These are phyloP conservation scores for Vanrija sp. DNA, from an alignment of 1,284 basidiomycete species.

Conservation along the genomic window DNA sequence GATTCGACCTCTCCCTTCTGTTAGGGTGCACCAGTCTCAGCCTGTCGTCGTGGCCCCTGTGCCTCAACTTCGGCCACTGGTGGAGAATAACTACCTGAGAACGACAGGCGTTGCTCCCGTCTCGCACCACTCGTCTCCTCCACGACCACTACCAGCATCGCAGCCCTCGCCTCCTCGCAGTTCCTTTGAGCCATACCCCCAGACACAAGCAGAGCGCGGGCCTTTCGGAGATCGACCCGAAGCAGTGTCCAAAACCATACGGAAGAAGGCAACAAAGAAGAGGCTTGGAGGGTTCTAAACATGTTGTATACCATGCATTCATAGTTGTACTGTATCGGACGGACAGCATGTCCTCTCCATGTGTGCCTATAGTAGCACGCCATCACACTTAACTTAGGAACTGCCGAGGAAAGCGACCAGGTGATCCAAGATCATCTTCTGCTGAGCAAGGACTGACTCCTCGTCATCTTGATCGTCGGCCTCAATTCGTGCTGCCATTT, in stretches of 20 bases:
- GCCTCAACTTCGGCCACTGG: too few relatives aligned
- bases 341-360: background rate
- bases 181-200: background rate
- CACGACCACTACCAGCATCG: background rate
- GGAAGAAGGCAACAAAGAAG: conserved; percentile 32
- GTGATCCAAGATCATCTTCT: conserved; percentile 29
- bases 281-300: conserved; percentile 37
- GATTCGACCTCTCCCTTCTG: too few relatives aligned
- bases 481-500: conserved; percentile 31
- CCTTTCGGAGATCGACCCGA: conserved; percentile 26
- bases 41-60: too few relatives aligned
- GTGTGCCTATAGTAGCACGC: too few relatives aligned
- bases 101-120: too few relatives aligned
- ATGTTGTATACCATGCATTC: background rate
- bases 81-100: too few relatives aligned
- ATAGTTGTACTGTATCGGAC: background rate
- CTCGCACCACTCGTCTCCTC: too few relatives aligned
- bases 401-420: conserved; percentile 25
- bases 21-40: too few relatives aligned
- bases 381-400: background rate
- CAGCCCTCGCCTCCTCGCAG: background rate
- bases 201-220: conserved; percentile 33
- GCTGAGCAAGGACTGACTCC: conserved; percentile 18
- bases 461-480: conserved; percentile 22
- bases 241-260: conserved; percentile 10